These are phyloP conservation scores for Conringia planisiliqua DNA, from an alignment of 345 rosid genomes.

Conservation along the genomic window DNA sequence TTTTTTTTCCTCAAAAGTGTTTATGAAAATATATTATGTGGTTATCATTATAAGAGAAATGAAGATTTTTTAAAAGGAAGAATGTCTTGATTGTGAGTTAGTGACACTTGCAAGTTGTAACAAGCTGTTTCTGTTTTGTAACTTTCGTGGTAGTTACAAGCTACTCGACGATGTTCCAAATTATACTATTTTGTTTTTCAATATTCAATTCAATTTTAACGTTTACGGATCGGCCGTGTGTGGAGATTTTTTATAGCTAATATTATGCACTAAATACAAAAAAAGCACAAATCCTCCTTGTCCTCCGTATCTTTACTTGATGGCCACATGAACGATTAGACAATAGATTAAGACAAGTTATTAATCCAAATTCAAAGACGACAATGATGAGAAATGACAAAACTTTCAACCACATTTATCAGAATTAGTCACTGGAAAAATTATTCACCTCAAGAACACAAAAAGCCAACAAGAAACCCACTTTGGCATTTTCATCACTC, in stretches of 20 bases:
- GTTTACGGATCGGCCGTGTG: background rate
- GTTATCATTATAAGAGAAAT: background rate
- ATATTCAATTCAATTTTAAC: background rate
- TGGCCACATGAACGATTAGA: slow-evolving; percentile 3
- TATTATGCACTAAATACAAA: slow-evolving; percentile 1
- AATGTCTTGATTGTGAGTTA: background rate
- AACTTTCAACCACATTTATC: background rate
- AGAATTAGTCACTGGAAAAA: background rate
- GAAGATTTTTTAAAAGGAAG: background rate
- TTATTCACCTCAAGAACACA: background rate
- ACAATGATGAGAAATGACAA: background rate
- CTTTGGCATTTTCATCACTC: slow-evolving; percentile 32
- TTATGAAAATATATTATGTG: too few relatives aligned
- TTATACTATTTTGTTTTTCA: background rate
- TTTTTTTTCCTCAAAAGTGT: too few relatives aligned
- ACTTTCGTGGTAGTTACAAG: background rate
- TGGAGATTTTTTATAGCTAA: background rate
- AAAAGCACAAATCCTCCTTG: background rate
- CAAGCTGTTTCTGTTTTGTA: background rate
- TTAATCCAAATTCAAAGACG: background rate
- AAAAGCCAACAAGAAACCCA: slow-evolving; percentile 19
- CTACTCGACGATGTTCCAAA: background rate
- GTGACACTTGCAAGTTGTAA: slow-evolving; percentile 9
- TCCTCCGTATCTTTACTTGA: background rate
- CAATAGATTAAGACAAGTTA: slow-evolving; percentile 2